Conservation (phyloP, 805 yeast species). For the Candida krabiensis region DNA sequence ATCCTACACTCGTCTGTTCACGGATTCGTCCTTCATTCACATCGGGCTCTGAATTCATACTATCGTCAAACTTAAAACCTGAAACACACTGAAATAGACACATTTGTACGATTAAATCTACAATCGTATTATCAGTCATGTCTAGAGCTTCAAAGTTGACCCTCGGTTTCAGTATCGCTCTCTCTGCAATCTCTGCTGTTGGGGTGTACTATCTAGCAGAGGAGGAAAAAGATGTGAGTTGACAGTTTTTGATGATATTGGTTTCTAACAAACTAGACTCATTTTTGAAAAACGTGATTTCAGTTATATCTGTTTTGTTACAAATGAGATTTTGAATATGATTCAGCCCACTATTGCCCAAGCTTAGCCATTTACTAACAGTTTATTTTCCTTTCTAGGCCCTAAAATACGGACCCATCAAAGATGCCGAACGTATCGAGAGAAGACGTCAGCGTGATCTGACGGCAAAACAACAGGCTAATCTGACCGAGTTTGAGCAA, state of each 20-base stretch:
- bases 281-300: no score
- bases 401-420: constrained; percentile 79
- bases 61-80: no score
- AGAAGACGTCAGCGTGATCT: constrained; percentile 39
- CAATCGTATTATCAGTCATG: constrained; percentile 49
- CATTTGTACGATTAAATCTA: no score
- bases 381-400: constrained; percentile 37
- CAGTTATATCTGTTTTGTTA: no score
- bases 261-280: no score
- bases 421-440: constrained; percentile 69
- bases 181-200: constrained; percentile 58
- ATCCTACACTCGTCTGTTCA: no score
- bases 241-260: no score
- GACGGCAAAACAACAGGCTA: constrained; percentile 45
- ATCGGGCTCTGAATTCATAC: no score
- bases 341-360: no score
- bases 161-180: constrained; percentile 53
- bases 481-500: constrained; percentile 63
- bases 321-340: no score
- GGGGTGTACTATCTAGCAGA: constrained; percentile 73
- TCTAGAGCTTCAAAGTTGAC: constrained; percentile 80
- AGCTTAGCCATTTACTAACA: not conserved
- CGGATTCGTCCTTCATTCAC: no score
- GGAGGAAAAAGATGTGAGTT: constrained; percentile 61
- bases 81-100: no score